These are phyloP conservation scores for Aspergillus oerlinghausenensis DNA, from an alignment of 2,329 filamentous ascomycete species.

Conservation along the genomic window DNA sequence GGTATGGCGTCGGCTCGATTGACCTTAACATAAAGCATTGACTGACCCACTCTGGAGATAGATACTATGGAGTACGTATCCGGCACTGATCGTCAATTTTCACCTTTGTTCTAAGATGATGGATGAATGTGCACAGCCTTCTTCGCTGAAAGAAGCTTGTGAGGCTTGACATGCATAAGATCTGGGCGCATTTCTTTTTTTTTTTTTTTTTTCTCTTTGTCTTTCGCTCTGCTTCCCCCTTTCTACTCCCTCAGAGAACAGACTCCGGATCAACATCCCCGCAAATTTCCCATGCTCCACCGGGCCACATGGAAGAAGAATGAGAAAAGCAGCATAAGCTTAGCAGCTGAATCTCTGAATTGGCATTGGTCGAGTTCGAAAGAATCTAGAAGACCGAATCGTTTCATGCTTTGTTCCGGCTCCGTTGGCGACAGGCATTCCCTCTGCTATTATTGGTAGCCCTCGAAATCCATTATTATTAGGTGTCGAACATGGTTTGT, in stretches of 20 bases:
- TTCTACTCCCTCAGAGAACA: background rate
- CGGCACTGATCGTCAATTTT: background rate
- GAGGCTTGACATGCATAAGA: background rate
- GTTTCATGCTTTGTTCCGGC: background rate
- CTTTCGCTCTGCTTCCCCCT: background rate
- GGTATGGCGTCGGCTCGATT: background rate
- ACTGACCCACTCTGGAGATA: background rate
- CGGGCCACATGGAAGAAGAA: background rate
- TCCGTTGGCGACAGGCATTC: background rate
- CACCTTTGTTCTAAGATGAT: background rate
- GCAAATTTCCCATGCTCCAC: background rate
- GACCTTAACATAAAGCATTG: background rate
- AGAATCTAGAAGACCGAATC: background rate
- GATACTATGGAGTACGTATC: background rate
- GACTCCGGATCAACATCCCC: background rate
- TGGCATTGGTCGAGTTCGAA: background rate
- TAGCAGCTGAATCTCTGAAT: background rate
- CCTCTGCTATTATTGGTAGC: background rate
- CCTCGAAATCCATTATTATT: background rate
- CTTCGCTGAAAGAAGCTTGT: background rate
- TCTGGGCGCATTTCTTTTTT: too few species aligned
- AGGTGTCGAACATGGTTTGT: background rate
- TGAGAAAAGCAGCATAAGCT: background rate
- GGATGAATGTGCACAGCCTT: background rate
- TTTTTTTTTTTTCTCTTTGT: background rate